Base-by-base conservation (phyloP, 495 filamentous ascomycete genomes). In the Hamigera avellanea region DNA sequence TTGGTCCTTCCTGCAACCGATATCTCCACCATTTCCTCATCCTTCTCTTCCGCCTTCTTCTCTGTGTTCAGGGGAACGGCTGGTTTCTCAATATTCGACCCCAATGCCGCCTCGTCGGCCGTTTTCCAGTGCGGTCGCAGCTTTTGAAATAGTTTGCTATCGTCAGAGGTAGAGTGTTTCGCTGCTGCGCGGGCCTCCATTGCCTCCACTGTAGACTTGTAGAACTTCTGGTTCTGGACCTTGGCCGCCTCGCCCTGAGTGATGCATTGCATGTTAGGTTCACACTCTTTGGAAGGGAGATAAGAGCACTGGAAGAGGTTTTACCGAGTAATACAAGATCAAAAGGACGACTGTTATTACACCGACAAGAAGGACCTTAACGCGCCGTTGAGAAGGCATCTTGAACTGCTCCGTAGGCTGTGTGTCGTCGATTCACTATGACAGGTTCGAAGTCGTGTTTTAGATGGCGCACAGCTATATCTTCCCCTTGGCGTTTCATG, bases 321-420 rank as follows among this genome's bases (percentile, higher is more conserved):
- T 26, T 57, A 75, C 70, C 45, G 75, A 75, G 46, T 78, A 70
- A 56, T 83, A 83, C 30, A 83, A 62, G 14, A 74, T 61, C 38
- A 71, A 57, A 37, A 81, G 57, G 26, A 83, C 49, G 31, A 66
- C 56, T 38, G 70, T 62, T 38, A 84, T 45, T 34, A 76, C 57
- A 19, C 72, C 53, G 52, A 82, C 61, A 34, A 66, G 62, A 18
- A 81, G 52, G 26, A 76, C 54, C 36, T 75, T 76, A 28, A 83
- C 41, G 36, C 83, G 76, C 39, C 85, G 72, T 47, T 69, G 69
- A 1, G 83, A 83, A 48, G 77, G 74, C 84, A 93, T 88, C 29
- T 32, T 66, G 56, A 25, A 35, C 26, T 25, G 27, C 21, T 23
- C 21, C n/a, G n/a, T n/a, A n/a, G n/a, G n/a, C n/a, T n/a, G n/a